Conservation (phyloP, 1,284 basidiomycete genomes). For the Papiliotrema flavescens region DNA sequence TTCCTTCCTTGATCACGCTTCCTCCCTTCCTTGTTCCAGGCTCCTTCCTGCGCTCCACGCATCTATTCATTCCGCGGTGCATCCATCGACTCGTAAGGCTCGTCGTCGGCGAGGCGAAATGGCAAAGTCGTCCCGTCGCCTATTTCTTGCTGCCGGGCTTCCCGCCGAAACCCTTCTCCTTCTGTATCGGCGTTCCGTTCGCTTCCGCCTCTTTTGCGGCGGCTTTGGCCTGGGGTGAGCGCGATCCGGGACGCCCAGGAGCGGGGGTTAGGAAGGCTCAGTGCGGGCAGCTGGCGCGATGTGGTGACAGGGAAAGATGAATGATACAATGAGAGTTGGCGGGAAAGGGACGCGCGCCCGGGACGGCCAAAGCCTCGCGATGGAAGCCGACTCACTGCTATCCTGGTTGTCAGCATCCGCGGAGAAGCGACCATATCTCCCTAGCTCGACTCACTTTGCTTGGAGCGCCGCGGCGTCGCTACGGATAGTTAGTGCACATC, state of each 20-base stretch:
- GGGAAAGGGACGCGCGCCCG: too few relatives aligned
- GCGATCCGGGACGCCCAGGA: background rate
- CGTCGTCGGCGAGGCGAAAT: too few relatives aligned
- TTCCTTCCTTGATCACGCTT: too few relatives aligned
- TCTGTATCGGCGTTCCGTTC: background rate
- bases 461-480: constrained; percentile 21
- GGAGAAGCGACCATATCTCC: background rate
- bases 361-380: too few relatives aligned
- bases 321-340: too few relatives aligned
- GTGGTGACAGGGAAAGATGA: too few relatives aligned
- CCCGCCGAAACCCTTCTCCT: background rate
- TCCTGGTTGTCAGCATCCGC: constrained; percentile 6
- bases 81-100: too few relatives aligned
- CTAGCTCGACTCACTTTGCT: constrained; percentile 19
- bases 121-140: too few relatives aligned
- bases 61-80: too few relatives aligned
- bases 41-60: too few relatives aligned
- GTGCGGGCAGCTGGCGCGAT: background rate
- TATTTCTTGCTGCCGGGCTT: background rate
- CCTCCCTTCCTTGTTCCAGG: too few relatives aligned
- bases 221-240: constrained; percentile 7
- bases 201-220: constrained; percentile 17
- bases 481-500: background rate
- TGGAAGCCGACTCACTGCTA: constrained; percentile 7
- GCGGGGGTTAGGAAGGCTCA: background rate